Evolutionary conservation across 1,284 basidiomycete genomes (phyloP).

Genomic region (Sporisorium graminicola): DNA sequence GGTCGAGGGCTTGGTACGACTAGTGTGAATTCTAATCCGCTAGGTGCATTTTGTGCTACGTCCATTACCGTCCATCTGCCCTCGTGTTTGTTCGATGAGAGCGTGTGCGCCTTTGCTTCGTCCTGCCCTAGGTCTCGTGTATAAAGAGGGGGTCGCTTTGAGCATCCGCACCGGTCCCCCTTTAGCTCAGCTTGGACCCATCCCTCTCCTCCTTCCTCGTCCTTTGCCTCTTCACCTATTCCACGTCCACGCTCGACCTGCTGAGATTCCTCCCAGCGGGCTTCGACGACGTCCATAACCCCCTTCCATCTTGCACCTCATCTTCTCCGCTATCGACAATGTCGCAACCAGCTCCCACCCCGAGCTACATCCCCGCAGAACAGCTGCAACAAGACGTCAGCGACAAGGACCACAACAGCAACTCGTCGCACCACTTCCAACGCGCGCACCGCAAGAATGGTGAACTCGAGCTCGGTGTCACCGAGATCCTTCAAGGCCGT

Average conservation of each 20-base stretch:
- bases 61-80: neutral
- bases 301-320: neutral
- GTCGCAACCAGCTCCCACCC: conserved; percentile 27
- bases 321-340: conserved; percentile 5
- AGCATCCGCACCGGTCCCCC: neutral
- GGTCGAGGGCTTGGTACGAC: neutral
- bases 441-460: conserved; percentile 43
- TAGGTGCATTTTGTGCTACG: too few species aligned
- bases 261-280: too few species aligned
- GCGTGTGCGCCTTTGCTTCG: neutral
- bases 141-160: neutral
- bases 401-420: conserved; percentile 34
- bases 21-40: too few species aligned
- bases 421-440: conserved; percentile 48
- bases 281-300: too few species aligned
- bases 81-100: neutral
- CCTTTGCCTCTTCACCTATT: too few species aligned
- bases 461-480: conserved; percentile 53
- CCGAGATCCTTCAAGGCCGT: conserved; percentile 55
- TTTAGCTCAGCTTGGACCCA: neutral
- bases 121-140: neutral
- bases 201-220: neutral
- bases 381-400: conserved; percentile 32
- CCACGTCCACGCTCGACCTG: neutral
- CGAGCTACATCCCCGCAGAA: conserved; percentile 49